Evolutionary conservation across 73 alveolate genomes (phyloP).

Genomic region (Stentor roeselii): DNA sequence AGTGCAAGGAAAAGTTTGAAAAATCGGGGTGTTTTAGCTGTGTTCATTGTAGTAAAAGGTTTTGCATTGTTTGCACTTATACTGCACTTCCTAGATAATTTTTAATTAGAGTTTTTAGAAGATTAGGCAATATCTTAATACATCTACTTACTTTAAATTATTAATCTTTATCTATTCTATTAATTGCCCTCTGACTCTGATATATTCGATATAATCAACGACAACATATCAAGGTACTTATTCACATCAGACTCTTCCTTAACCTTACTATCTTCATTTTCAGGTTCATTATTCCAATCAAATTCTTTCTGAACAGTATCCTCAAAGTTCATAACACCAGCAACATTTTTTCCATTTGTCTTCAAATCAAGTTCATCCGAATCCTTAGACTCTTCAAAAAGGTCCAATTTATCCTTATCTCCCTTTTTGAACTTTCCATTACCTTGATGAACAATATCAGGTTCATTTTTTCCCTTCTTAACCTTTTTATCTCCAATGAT

Average conservation of each 20-base stretch:
- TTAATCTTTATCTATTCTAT: too few relatives aligned
- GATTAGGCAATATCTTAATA: too few relatives aligned
- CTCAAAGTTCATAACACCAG: not conserved
- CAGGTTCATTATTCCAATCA: not conserved
- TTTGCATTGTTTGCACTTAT: constrained; percentile 2
- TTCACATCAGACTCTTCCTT: not conserved
- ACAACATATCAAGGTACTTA: not conserved
- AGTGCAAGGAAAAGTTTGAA: not conserved
- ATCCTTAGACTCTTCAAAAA: not conserved
- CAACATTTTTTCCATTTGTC: not conserved
- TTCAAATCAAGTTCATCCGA: not conserved
- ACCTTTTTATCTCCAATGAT: not conserved
- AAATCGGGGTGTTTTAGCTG: not conserved
- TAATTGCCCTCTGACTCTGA: not conserved
- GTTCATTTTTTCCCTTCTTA: too few relatives aligned
- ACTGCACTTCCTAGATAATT: too few relatives aligned
- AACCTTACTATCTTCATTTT: not conserved
- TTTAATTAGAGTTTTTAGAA: too few relatives aligned
- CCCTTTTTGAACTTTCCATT: too few relatives aligned
- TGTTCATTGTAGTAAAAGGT: not conserved
- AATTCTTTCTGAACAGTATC: not conserved
- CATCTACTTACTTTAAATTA: too few relatives aligned
- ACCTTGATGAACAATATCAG: too few relatives aligned
- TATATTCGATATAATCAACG: not conserved
- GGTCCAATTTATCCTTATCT: too few relatives aligned